These are phyloP conservation scores for Fusarium penzigii DNA, from an alignment of 2,329 filamentous ascomycete genomes.

Conservation along the genomic window DNA sequence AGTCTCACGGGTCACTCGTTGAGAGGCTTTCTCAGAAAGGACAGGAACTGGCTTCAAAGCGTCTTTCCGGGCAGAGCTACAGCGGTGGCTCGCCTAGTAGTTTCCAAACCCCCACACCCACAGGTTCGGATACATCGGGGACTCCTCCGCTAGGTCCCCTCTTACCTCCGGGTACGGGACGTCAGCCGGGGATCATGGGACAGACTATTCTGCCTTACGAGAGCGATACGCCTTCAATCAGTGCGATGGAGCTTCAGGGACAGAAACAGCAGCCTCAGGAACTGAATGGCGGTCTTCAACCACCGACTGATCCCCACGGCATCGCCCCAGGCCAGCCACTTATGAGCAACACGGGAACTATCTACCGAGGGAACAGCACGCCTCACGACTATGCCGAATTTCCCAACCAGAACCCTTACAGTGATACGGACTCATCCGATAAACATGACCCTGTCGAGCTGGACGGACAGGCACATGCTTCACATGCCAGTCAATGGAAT, in stretches of 20 bases:
- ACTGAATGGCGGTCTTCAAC: conserved; percentile 1
- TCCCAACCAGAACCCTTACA: conserved; percentile 16
- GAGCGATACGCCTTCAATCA: conserved; percentile 10
- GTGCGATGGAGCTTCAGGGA: conserved; percentile 8
- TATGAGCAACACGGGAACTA: conserved; percentile 15
- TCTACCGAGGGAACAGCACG: conserved; percentile 22
- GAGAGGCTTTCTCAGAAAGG: conserved; percentile 53
- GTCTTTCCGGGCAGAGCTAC: conserved; percentile 19
- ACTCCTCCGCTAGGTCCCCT: conserved; percentile 15
- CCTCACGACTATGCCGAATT: conserved; percentile 24
- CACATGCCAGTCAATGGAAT: no score
- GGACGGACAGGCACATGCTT: conserved; percentile 9
- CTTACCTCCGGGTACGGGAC: conserved; percentile 13
- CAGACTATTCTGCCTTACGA: conserved; percentile 9
- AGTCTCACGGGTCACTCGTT: conserved; percentile 71
- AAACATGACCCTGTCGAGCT: conserved; percentile 11
- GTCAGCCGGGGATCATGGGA: conserved; percentile 8
- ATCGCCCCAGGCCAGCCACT: conserved; percentile 9
- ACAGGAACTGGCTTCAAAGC: conserved; percentile 10
- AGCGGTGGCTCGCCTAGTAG: conserved; percentile 5
- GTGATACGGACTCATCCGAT: conserved; percentile 6
- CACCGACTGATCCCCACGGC: conserved; percentile 4
- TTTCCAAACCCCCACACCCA: conserved; percentile 16
- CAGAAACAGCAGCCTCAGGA: not conserved
- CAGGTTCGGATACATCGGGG: conserved; percentile 13